Base-by-base conservation (phyloP, 805 yeast genomes). In the Zygosaccharomyces rouxii region DNA sequence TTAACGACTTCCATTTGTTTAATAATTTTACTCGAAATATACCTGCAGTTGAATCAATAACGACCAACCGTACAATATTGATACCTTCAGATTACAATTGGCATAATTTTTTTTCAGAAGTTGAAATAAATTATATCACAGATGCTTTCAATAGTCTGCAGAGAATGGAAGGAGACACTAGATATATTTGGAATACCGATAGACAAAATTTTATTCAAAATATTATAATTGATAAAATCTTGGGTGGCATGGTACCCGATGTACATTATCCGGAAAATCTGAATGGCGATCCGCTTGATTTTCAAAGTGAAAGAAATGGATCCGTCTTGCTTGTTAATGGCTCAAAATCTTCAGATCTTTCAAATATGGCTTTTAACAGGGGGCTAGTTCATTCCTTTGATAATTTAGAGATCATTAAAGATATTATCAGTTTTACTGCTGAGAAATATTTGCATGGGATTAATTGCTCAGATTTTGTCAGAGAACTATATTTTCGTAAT, bases 401-500 rank as follows among this genome's bases (percentile, higher is more conserved):
- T 19, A 54, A 65, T 13, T 46, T 67, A 6, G 43, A 64, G 14
- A 54, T 67, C 11, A 43, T 67, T 25, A 48, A 53, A 23, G 62
- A 53, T 0, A 29, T 48, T 1, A 46, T 78, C 16, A 54, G 51
- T 1, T 77, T 80, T 55, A 79, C 80, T 28, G 78, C 80, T 0
- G 72, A 80, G 53, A 83, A 80, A 58, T 76, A 80, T 55, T 62
- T 84, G 2, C 68, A 78, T 45, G 89, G 86, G 0, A 61, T 81
- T 38, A 76, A 81, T 50, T 81, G 80, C 44, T 71, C 83, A 2
- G 72, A 72, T 23, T 81, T 87, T 62, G 90, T 86, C 5, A 74
- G 77, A n/a, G 95, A 88, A 56, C 55, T 88, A 13, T 71, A 78
- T 38, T 77, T 86, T 46, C 76, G 89, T 49, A 74, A 77, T 10